A percentile compares a stretch with the other conserved stretches of the same genome.
Evolutionary conservation across 1,139 yeast genomes (phyloP).

Genomic region (Zygosaccharomyces sapae): DNA sequence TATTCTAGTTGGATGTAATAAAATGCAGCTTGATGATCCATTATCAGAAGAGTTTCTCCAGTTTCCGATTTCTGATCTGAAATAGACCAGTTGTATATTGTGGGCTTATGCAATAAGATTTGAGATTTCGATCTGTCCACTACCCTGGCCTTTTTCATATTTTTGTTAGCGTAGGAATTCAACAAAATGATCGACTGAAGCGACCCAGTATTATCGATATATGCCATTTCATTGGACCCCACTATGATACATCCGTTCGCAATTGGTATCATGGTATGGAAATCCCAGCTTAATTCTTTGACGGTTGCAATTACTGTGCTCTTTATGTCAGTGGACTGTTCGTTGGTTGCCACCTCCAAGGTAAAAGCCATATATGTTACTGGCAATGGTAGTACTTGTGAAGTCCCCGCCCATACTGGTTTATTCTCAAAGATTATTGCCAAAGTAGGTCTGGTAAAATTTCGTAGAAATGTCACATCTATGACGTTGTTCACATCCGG

Average conservation of each 20-base stretch:
- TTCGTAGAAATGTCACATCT: constrained; percentile 64
- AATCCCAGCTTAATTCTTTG: constrained; percentile 65
- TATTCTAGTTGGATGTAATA: constrained; percentile 29
- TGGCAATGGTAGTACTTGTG: constrained; percentile 24
- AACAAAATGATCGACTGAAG: constrained; percentile 29
- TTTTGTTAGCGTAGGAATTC: constrained; percentile 29
- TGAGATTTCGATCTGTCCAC: constrained; percentile 27
- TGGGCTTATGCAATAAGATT: constrained; percentile 23
- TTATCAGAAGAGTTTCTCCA: constrained; percentile 25
- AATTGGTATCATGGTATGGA: constrained; percentile 60
- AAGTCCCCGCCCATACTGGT: constrained; percentile 72
- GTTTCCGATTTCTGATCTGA: constrained; percentile 16
- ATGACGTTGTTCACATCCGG: constrained; percentile 57
- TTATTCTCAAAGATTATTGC: constrained; percentile 64
- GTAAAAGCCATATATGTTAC: constrained; percentile 27
- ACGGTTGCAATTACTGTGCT: constrained; percentile 28
- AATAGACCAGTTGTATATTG: constrained; percentile 19
- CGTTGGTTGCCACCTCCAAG: constrained; percentile 18
- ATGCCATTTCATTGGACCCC: constrained; percentile 76
- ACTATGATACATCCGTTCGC: constrained; percentile 66
- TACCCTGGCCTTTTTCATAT: constrained; percentile 25
- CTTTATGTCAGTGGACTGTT: constrained; percentile 14
- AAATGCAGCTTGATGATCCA: constrained; percentile 29
- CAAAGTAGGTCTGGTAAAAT: constrained; percentile 75
- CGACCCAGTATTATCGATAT: constrained; percentile 75